These are phyloP conservation scores for Naganishia sp. DNA, from an alignment of 1,284 basidiomycete species.

Conservation along the genomic window DNA sequence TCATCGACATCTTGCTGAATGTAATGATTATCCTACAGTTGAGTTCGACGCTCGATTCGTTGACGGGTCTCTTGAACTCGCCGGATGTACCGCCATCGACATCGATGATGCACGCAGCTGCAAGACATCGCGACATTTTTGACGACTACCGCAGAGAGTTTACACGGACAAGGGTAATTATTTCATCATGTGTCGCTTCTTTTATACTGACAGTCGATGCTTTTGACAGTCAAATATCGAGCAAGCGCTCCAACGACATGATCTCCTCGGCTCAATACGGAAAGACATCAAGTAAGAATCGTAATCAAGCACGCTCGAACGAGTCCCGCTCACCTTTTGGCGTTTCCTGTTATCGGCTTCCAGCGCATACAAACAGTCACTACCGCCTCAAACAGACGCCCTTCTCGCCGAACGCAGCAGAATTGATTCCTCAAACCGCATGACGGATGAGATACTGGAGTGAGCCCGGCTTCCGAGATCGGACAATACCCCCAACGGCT, in stretches of 20 bases:
- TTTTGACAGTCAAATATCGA: constrained; percentile 69
- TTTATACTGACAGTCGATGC: not conserved
- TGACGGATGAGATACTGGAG: constrained; percentile 92
- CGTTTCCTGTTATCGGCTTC: not conserved
- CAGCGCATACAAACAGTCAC: constrained; percentile 68
- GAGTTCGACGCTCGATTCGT: constrained; percentile 75
- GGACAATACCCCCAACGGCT: not conserved
- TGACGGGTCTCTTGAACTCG: constrained; percentile 67
- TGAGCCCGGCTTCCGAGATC: constrained; percentile 53
- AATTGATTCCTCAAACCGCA: constrained; percentile 88
- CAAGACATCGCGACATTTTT: constrained; percentile 85
- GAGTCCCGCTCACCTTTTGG: not conserved
- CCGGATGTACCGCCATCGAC: constrained; percentile 74
- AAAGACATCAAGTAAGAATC: constrained; percentile 85
- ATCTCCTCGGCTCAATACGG: constrained; percentile 84
- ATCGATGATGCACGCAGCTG: constrained; percentile 83
- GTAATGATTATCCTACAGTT: constrained; percentile 59
- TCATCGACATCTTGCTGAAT: no score
- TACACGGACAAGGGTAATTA: constrained; percentile 71
- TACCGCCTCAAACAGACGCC: constrained; percentile 78
- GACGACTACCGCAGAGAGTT: constrained; percentile 85
- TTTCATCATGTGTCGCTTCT: no score
- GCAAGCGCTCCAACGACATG: constrained; percentile 78
- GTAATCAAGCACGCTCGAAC: no score
- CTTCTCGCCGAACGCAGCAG: constrained; percentile 81